phyloP scores from a whole-genome alignment of 148 eudicot genomes.

The Linanthus parryae region DNA sequence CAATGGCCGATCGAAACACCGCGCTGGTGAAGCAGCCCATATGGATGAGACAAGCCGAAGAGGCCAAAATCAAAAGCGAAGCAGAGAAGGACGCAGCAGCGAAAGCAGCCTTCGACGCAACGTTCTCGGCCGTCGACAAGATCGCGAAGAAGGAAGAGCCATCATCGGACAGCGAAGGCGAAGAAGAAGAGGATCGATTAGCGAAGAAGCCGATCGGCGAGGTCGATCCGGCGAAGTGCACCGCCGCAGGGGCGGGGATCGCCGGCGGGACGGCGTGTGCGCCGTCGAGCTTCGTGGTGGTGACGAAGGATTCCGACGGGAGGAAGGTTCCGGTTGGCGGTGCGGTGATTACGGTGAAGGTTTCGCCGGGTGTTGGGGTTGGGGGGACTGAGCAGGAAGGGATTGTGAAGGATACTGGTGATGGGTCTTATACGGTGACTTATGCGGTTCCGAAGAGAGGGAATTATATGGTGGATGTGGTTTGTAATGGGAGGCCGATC shows the following conservation, averaged over 20 bases:
- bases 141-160: constrained; percentile 39
- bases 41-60: constrained; percentile 96
- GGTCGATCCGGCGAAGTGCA: constrained; percentile 74
- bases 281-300: constrained; percentile 53
- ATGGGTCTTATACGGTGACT: constrained; percentile 80
- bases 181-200: constrained; percentile 42
- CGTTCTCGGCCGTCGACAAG: constrained; percentile 69
- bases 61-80: constrained; percentile 88
- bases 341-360: constrained; percentile 58
- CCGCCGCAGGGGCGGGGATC: constrained; percentile 88
- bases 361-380: constrained; percentile 72
- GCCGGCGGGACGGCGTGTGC: constrained; percentile 86
- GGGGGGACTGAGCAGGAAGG: constrained; percentile 89
- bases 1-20: constrained; percentile 67
- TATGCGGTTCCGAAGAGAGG: constrained; percentile 94
- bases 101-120: constrained; percentile 96
- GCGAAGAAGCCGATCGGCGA: constrained; percentile 75
- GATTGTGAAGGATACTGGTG: constrained; percentile 82
- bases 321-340: constrained; percentile 69
- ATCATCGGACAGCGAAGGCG: constrained; percentile 58
- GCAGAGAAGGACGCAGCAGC: constrained; percentile 94
- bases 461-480: constrained; percentile 87
- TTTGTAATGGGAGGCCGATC: constrained; percentile 79
- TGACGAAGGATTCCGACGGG: constrained; percentile 77
- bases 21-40: constrained; percentile 63